phyloP scores from a whole-genome alignment of 169 alveolate genomes.

The Hepatocystis sp. region DNA sequence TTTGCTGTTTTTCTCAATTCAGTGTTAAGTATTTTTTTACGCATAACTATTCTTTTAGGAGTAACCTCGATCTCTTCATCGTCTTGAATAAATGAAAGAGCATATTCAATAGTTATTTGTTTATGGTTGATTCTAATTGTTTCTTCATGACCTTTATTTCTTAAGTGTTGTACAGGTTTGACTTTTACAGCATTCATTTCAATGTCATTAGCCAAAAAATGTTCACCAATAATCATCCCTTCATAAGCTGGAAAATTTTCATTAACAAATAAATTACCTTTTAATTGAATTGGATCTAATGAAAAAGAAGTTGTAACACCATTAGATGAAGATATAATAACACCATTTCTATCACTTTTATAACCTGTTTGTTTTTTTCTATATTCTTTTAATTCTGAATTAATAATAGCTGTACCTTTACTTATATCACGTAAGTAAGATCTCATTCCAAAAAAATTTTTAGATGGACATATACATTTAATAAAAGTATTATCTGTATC shows the following conservation, averaged over 20 bases:
- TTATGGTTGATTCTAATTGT: slow-evolving; percentile 80
- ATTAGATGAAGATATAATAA: slow-evolving; percentile 86
- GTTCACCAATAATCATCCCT: slow-evolving; percentile 93
- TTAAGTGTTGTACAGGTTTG: slow-evolving; percentile 89
- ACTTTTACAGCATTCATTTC: slow-evolving; percentile 88
- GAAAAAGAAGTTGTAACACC: slow-evolving; percentile 92
- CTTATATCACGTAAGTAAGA: slow-evolving; percentile 85
- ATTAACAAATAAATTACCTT: slow-evolving; percentile 88
- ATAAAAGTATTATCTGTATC: slow-evolving; percentile 72
- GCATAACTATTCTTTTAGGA: slow-evolving; percentile 92
- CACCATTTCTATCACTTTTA: slow-evolving; percentile 86
- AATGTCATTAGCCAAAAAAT: slow-evolving; percentile 85
- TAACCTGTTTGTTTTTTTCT: slow-evolving; percentile 80
- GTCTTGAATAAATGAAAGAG: slow-evolving; percentile 90
- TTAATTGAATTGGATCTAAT: slow-evolving; percentile 89
- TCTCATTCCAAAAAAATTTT: slow-evolving; percentile 86
- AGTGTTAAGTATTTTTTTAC: slow-evolving; percentile 85
- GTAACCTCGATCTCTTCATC: slow-evolving; percentile 96
- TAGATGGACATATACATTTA: slow-evolving; percentile 76
- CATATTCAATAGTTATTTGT: slow-evolving; percentile 90
- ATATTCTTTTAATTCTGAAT: slow-evolving; percentile 87
- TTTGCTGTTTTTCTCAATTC: slow-evolving; percentile 75
- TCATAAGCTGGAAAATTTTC: slow-evolving; percentile 89
- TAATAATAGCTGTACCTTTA: slow-evolving; percentile 90
- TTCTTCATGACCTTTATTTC: slow-evolving; percentile 90